Percentiles rank a stretch among this genome's conserved stretches.
Evolutionary conservation across 441 rosid genomes (phyloP).

Genomic region (Pelargonium myrrhifolium): DNA sequence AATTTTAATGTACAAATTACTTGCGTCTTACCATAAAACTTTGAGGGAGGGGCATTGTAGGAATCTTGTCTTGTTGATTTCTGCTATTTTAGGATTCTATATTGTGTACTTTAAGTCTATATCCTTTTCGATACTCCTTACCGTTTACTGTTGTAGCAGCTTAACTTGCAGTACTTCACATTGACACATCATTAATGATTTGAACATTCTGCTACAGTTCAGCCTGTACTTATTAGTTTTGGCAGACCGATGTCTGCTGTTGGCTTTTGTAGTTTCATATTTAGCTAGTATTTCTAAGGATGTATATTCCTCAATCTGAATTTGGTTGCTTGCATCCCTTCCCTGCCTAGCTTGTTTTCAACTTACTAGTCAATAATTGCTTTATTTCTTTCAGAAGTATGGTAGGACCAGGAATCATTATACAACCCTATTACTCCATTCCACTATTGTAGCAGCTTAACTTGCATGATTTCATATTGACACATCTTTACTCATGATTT

Average conservation of each 20-base stretch:
- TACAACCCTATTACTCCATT: background rate
- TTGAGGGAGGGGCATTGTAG: background rate
- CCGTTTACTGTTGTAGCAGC: background rate
- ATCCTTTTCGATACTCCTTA: background rate
- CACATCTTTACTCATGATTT: background rate
- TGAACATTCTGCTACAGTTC: background rate
- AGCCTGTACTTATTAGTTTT: background rate
- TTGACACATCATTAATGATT: background rate
- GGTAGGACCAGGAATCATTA: background rate
- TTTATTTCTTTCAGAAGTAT: constrained; percentile 1
- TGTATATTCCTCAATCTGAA: background rate
- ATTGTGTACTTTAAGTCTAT: background rate
- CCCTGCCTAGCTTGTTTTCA: background rate
- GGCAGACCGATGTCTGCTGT: background rate
- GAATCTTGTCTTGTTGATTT: background rate
- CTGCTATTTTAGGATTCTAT: background rate
- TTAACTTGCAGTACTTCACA: background rate
- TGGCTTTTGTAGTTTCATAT: background rate
- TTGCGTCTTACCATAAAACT: background rate
- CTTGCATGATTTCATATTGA: background rate
- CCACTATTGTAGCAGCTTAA: too few species aligned
- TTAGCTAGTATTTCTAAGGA: background rate
- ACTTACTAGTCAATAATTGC: background rate
- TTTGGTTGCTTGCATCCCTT: background rate
- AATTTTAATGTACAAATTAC: background rate